A percentile compares a stretch with the other conserved stretches of the same genome.
Conservation (phyloP, 129 eudicot species). For the Tagetes patula region DNA sequence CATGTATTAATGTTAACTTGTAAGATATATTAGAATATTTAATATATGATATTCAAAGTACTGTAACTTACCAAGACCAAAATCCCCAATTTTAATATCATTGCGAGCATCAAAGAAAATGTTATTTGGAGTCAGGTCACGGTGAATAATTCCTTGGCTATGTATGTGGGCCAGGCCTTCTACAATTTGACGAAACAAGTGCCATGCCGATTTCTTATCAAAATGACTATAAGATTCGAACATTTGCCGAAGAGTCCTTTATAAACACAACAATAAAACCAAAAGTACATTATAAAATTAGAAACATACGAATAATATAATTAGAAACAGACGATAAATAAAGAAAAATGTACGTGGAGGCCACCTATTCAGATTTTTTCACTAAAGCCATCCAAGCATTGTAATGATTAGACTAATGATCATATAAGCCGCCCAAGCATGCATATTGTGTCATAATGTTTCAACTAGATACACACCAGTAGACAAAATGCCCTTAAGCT, state of each 20-base stretch:
- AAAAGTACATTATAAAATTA: conserved; percentile 3
- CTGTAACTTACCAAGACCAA: conserved; percentile 81
- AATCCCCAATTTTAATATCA: conserved; percentile 97
- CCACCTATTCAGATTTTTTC: neutral
- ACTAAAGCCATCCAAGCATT: neutral
- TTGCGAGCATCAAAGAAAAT: conserved; percentile 92
- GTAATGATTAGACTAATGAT: neutral
- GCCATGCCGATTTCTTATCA: conserved; percentile 91
- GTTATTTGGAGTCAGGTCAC: conserved; percentile 96
- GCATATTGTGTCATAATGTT: neutral
- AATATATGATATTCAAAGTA: neutral
- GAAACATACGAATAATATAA: neutral
- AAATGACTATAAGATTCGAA: conserved; percentile 78
- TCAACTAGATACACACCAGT: neutral
- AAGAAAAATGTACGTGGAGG: conserved; percentile 3
- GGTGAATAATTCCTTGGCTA: conserved; percentile 93
- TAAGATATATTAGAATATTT: neutral
- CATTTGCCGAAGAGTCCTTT: conserved; percentile 81
- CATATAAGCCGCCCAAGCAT: neutral
- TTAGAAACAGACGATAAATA: neutral
- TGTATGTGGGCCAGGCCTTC: conserved; percentile 95
- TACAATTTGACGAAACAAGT: conserved; percentile 86
- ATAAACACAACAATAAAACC: conserved; percentile 23
- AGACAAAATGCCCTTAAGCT: neutral
- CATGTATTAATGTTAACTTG: neutral